Evolutionary conservation across 257 asterid species (phyloP), one percentile per base, ranked within the genome.

Genomic region (Solanum tacnaense): DNA sequence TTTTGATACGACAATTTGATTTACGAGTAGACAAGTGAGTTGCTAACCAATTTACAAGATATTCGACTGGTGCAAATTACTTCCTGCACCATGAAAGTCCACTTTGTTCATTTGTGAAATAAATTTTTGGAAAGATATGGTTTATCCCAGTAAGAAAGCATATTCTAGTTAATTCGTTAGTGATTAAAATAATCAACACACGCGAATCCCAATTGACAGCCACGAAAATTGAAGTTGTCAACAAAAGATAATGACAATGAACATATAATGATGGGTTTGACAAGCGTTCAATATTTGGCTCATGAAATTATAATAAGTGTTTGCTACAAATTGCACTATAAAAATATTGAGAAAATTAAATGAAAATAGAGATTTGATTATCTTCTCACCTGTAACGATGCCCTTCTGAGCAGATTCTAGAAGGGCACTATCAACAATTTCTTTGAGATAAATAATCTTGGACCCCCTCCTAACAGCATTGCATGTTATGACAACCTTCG

Each of bases 381-480:
- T 52, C 23, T 52, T 88, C 92, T 92, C 89, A 94, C 98, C 98
- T 88, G 91, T 92, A 88, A 36, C 35, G 27, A 94, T 85, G 83
- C 97, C 98, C 87, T 91, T 93, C 87, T 89, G 87, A n/a, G 95
- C 92, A 88, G 95, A 91, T 87, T 95, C 97, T 87, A 91, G 86
- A 87, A 96, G 94, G 87, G 98, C 98, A 62, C 91, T 52, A 87
- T 97, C 99, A 87, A 97, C 98, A 84, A 96, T 95, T 74, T 93
- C 97, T 93, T 97, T 97, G 75, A 97, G 95, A 92, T 92, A 35
- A 89, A 97, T 96, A 92, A 89, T 89, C 93, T 97, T 97, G 88
- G 98, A 94, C 87, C 98, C 99, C 91, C 99, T 92, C 90, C 84
- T 92, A 87, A 97, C 98, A 87, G 98, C 99, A 90, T 97, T 96